Conservation (phyloP, 257 asterid genomes). For the Cruciata laevipes region DNA sequence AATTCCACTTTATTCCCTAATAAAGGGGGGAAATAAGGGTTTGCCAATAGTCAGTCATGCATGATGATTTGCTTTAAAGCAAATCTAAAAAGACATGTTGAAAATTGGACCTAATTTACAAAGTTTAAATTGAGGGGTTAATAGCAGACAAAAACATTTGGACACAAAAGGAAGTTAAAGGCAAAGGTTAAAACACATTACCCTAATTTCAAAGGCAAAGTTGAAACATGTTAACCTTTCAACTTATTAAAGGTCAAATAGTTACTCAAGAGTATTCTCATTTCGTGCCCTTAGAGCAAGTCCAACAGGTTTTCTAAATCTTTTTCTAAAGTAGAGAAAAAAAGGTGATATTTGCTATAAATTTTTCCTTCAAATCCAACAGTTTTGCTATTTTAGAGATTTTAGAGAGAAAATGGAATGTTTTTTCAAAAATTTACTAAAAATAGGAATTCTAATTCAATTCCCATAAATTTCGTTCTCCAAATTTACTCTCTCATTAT, state of each 20-base stretch:
- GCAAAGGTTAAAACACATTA: background rate
- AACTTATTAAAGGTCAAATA: background rate
- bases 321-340: too few relatives aligned
- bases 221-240: background rate
- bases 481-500: too few relatives aligned
- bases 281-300: background rate
- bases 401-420: too few relatives aligned
- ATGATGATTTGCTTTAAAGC: constrained; percentile 10
- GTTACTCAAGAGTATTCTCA: background rate
- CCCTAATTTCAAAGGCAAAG: background rate
- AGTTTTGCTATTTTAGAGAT: too few relatives aligned
- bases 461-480: too few relatives aligned
- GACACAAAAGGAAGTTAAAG: background rate
- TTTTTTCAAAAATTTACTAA: too few relatives aligned
- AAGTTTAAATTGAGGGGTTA: constrained; percentile 1
- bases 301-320: too few relatives aligned
- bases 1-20: too few relatives aligned
- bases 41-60: background rate
- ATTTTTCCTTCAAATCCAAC: too few relatives aligned
- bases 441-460: too few relatives aligned
- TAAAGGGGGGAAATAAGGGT: too few relatives aligned
- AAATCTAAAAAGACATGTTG: constrained; percentile 4
- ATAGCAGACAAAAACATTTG: background rate
- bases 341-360: too few relatives aligned
- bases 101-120: background rate